Percentiles rank a stretch among this genome's conserved stretches.
These are phyloP conservation scores for Saturnispora kantuleensis DNA, from an alignment of 805 yeast genomes.

Conservation along the genomic window DNA sequence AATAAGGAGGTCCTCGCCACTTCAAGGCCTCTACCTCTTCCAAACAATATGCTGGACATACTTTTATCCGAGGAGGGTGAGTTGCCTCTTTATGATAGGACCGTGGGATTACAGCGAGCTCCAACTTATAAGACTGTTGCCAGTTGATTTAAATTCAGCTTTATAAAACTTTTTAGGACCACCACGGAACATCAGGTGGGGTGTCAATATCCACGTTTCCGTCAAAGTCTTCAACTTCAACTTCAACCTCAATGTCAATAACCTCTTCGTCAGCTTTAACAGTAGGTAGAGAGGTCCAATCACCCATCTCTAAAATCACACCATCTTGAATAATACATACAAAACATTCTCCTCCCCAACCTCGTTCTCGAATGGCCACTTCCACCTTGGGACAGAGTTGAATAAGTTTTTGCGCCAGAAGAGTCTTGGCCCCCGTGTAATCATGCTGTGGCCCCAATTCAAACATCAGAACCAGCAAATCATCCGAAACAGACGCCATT, in stretches of 20 bases:
- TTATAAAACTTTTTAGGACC: not conserved
- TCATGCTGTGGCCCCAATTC: conserved; percentile 10
- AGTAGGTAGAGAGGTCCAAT: not conserved
- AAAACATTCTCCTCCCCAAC: conserved; percentile 41
- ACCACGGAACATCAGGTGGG: not conserved
- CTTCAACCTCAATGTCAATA: conserved; percentile 4
- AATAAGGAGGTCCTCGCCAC: not conserved
- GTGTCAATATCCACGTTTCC: not conserved
- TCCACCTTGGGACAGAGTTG: conserved; percentile 30
- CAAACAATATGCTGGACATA: not conserved
- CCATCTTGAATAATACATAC: conserved; percentile 32
- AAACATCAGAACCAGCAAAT: conserved; percentile 10
- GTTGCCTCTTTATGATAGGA: not conserved
- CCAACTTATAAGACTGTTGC: conserved; percentile 3
- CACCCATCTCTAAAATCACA: conserved; percentile 22
- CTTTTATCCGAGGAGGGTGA: conserved; percentile 1
- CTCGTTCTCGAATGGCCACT: conserved; percentile 27
- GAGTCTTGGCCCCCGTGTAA: conserved; percentile 1
- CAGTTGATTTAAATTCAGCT: not conserved
- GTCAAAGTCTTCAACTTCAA: not conserved
- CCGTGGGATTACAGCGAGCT: not conserved
- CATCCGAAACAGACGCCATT: conserved; percentile 5
- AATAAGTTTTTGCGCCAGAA: conserved; percentile 32
- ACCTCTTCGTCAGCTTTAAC: not conserved
- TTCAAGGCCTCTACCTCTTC: not conserved